Evolutionary conservation across 2,329 filamentous ascomycete genomes (phyloP), one percentile per base, ranked within the genome.

Genomic region (Pseudogymnoascus sp.): DNA sequence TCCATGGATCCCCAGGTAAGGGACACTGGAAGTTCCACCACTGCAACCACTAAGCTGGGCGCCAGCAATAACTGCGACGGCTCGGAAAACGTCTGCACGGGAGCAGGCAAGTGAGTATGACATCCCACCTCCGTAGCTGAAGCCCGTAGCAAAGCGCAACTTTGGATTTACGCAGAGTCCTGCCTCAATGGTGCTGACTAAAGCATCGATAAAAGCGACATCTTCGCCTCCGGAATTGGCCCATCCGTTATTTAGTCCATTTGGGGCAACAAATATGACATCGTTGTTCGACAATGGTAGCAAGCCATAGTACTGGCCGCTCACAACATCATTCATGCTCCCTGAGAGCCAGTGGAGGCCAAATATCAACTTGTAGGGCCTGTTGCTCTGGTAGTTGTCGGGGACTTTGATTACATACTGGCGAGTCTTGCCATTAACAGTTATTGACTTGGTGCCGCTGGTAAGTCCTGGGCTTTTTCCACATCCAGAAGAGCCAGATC

Each of bases 291-390:
- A 67, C 4, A 71, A 67, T n/a, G 65, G 63, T 45, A 67, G 68
- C 16, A 75, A 65, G 29, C 73, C 73, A 58, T 74, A 74, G 65
- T 72, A 74, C 2, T 68, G 67, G 8, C 74, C 73, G 31, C 68
- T 69, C 39, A 70, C 74, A 29, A 79, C 72, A 61, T 75, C 69
- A 59, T 70, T 63, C 68, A 75, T 75, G 66, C 66, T 76, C 33
- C 76, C 76, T 61, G 72, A 72, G 38, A 75, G 74, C 69, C 72
- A 74, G 68, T 81, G 78, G 55, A 74, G 69, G 21, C 71, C 73
- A 65, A 78, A 78, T 63, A 81, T 74, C 37, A 79, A 71, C 39
- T 72, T 73, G 67, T 79, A 75, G 1, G 72, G 70, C 23, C 70
- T 71, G 63, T 65, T 73, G 43, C 68, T 68, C 66, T 79, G 70